Evolutionary conservation across 352 stramenopile species (phyloP), one percentile per base, ranked within the genome.

Genomic region (Plasmopara muralis): DNA sequence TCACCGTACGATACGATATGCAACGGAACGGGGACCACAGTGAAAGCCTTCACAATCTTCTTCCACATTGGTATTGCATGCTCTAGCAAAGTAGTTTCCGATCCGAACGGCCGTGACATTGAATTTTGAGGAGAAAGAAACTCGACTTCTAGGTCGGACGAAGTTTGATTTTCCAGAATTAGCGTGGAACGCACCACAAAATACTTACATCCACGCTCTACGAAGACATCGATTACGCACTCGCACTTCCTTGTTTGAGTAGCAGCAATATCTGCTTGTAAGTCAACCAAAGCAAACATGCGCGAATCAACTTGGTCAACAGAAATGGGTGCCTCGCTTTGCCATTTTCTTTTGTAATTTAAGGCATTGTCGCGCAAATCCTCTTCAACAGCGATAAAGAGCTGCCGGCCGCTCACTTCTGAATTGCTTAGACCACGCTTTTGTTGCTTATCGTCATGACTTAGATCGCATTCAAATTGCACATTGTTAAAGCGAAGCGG

Each of bases 201-300:
- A 52, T 87, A 82, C 54, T 95, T 95, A 63, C 79, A 89, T n/a
- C 84, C 84, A 38, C 76, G 77, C 48, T 95, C 78, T 7, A 95
- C 74, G 10, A 89, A 52, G 4, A 95, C 82, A 43, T 93, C 84
- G 50, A 95, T 89, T 30, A 90, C 74, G 44, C 83, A 92, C 56
- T 95, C 84, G 33, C 82, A 93, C 45, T 89, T 89, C 35, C 74
- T 70, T 59, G 85, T 77, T 35, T 62, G 60, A 5, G 60, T 63
- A 2, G 66, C 64, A 5, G 63, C 57, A 14, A 61, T 52, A 33
- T 88, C 78, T 3, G 64, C 62, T 64, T 88, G 71, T 40, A 69
- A 55, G 48, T 89, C 78, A 16, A 88, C 73, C 5, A 93, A 62
- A 6, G 79, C 77, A 62, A 88, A 93, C 76, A 90, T 77, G 35